These are phyloP conservation scores for Gastroboletus turbinatus DNA, from an alignment of 1,284 basidiomycete genomes.

Conservation along the genomic window DNA sequence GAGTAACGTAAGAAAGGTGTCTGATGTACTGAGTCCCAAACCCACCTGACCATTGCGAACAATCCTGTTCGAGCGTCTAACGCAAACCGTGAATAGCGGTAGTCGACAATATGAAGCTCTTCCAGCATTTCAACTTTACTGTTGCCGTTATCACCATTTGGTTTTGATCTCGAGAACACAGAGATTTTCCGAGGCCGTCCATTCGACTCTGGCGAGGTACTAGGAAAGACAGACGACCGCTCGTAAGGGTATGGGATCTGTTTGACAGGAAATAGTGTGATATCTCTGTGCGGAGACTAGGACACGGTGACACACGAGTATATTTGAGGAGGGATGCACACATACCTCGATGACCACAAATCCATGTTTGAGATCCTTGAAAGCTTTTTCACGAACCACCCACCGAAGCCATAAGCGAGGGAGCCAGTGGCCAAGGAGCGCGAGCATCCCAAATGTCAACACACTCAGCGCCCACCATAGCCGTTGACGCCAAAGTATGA, in stretches of 20 bases:
- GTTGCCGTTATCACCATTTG: slow-evolving; percentile 29
- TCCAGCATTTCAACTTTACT: slow-evolving; percentile 41
- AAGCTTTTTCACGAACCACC: slow-evolving; percentile 84
- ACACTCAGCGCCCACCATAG: slow-evolving; percentile 77
- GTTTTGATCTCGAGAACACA: slow-evolving; percentile 23
- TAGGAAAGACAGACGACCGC: slow-evolving; percentile 75
- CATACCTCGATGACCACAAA: slow-evolving; percentile 90
- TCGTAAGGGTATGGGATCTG: slow-evolving; percentile 74
- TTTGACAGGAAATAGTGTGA: slow-evolving; percentile 73
- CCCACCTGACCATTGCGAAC: slow-evolving; percentile 79
- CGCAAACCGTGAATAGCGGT: slow-evolving; percentile 90
- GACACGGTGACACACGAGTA: slow-evolving; percentile 1
- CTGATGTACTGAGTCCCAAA: not conserved
- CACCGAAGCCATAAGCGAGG: slow-evolving; percentile 87
- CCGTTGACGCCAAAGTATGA: slow-evolving; percentile 59
- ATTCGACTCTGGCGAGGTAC: slow-evolving; percentile 22
- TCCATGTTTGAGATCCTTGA: slow-evolving; percentile 69
- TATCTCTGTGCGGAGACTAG: slow-evolving; percentile 80
- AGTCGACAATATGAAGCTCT: slow-evolving; percentile 66
- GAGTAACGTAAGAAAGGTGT: slow-evolving; percentile 6
- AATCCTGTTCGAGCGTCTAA: slow-evolving; percentile 83
- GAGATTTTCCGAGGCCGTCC: slow-evolving; percentile 25
- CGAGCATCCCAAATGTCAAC: slow-evolving; percentile 74
- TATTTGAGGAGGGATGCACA: slow-evolving; percentile 11
- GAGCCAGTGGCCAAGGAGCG: slow-evolving; percentile 90